Evolutionary conservation across 805 yeast species (phyloP).

Genomic region (Diddensiella caesifluorescens): DNA sequence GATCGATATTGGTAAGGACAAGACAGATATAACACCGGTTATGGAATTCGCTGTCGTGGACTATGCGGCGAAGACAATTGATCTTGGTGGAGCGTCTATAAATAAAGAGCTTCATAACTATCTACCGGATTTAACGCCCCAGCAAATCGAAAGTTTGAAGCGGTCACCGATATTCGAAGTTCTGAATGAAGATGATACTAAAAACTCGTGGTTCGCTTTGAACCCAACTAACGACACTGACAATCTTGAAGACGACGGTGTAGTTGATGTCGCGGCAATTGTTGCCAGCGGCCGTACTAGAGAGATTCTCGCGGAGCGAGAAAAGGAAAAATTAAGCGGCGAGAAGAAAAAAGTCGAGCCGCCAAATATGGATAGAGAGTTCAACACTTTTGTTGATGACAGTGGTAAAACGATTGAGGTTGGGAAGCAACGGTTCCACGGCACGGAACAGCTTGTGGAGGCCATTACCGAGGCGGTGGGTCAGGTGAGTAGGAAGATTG

Average conservation of each 20-base stretch:
- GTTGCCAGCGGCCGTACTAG: conserved; percentile 73
- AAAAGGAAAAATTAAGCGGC: conserved; percentile 40
- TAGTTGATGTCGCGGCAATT: conserved; percentile 82
- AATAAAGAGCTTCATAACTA: conserved; percentile 46
- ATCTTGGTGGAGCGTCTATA: conserved; percentile 60
- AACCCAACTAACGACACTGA: conserved; percentile 35
- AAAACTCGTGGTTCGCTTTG: conserved; percentile 55
- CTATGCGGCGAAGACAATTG: conserved; percentile 46
- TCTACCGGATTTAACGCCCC: conserved; percentile 52
- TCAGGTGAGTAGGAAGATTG: conserved; percentile 48
- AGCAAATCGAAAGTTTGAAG: conserved; percentile 72
- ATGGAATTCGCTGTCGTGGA: conserved; percentile 60
- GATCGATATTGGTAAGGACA: conserved; percentile 72
- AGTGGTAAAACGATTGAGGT: conserved; percentile 52
- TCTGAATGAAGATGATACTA: conserved; percentile 56
- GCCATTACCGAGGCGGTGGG: conserved; percentile 51
- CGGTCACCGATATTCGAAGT: conserved; percentile 73
- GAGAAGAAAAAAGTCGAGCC: conserved; percentile 32
- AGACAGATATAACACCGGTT: conserved; percentile 76
- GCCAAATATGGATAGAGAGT: conserved; percentile 63
- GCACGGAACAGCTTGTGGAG: conserved; percentile 56
- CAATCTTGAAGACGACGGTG: conserved; percentile 60
- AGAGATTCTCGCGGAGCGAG: conserved; percentile 63
- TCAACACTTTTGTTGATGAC: conserved; percentile 63
- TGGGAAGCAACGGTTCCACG: conserved; percentile 90